Evolutionary conservation across 495 filamentous ascomycete species (phyloP).

Genomic region (Thermothielavioides terrestris): DNA sequence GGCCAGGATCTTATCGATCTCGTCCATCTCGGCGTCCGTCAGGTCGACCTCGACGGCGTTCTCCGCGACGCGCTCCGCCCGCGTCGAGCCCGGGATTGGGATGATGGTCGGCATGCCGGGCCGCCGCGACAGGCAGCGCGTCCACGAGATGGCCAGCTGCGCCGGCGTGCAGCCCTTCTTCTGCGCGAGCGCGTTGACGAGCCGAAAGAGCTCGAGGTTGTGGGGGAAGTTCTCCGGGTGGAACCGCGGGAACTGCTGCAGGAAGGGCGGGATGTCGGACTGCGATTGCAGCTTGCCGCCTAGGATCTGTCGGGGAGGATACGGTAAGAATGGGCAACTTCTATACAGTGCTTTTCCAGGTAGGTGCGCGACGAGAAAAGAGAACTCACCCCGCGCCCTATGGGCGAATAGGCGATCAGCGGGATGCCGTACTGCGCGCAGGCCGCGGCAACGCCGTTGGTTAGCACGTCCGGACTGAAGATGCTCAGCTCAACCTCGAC

Average conservation of each 20-base stretch:
- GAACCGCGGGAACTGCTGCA: conserved; percentile 54
- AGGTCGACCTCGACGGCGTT: conserved; percentile 40
- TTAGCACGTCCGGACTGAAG: conserved; percentile 55
- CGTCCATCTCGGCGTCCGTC: conserved; percentile 39
- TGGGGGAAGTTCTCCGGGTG: conserved; percentile 57
- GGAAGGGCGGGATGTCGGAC: conserved; percentile 53
- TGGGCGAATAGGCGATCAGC: conserved; percentile 50
- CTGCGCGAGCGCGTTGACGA: conserved; percentile 57
- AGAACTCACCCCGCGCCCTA: conserved; percentile 51
- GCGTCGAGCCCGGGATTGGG: conserved; percentile 72
- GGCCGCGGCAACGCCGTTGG: conserved; percentile 63
- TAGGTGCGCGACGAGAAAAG: not conserved
- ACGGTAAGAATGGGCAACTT: conserved; percentile 7
- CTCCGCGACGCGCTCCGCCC: conserved; percentile 38
- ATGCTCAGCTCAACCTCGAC: conserved; percentile 79
- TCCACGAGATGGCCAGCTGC: conserved; percentile 76
- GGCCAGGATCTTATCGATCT: conserved; percentile 40
- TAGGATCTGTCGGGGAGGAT: conserved; percentile 18
- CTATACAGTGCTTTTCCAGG: too few species aligned
- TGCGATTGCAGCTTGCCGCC: conserved; percentile 54
- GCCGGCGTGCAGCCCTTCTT: conserved; percentile 62
- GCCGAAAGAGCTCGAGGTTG: conserved; percentile 62
- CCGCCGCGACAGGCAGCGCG: conserved; percentile 42
- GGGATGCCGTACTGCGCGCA: conserved; percentile 67
- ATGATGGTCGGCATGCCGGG: conserved; percentile 63